These are phyloP conservation scores for Mycena floridula DNA, from an alignment of 768 basidiomycete genomes.

Conservation along the genomic window DNA sequence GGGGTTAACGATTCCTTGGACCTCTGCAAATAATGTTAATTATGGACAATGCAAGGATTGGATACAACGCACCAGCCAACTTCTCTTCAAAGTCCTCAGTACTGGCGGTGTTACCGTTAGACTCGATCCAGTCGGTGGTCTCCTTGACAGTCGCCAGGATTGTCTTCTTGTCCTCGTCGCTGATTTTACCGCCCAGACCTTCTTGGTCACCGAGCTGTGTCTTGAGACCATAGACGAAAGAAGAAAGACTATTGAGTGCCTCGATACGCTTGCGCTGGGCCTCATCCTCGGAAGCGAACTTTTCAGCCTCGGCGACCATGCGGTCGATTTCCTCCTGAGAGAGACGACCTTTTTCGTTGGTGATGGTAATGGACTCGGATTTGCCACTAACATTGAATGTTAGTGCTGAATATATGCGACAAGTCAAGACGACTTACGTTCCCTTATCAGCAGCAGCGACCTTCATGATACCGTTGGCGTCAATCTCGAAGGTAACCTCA, in stretches of 20 bases:
- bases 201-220: constrained; percentile 80
- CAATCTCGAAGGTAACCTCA: constrained; percentile 94
- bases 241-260: constrained; percentile 74
- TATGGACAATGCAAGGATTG: constrained; percentile 8
- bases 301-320: constrained; percentile 92
- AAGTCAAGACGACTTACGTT: constrained; percentile 46
- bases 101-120: constrained; percentile 66
- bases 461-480: constrained; percentile 94
- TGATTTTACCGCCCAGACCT: constrained; percentile 86
- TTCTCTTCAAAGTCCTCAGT: constrained; percentile 93
- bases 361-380: constrained; percentile 87
- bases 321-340: constrained; percentile 89
- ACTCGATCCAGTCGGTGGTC: constrained; percentile 87
- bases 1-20: constrained; percentile 72
- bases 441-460: constrained; percentile 92
- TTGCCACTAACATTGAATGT: constrained; percentile 52
- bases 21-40: too few relatives aligned
- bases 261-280: constrained; percentile 79
- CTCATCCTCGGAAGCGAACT: constrained; percentile 79
- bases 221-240: constrained; percentile 84
- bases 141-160: constrained; percentile 82
- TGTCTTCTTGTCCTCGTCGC: constrained; percentile 77
- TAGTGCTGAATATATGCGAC: background rate
- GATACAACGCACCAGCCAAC: constrained; percentile 35
- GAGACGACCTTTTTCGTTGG: constrained; percentile 92